Percentiles rank a stretch among this genome's conserved stretches.
phyloP scores from a whole-genome alignment of 352 stramenopile genomes.

The Chrysophaeum taylorii region DNA sequence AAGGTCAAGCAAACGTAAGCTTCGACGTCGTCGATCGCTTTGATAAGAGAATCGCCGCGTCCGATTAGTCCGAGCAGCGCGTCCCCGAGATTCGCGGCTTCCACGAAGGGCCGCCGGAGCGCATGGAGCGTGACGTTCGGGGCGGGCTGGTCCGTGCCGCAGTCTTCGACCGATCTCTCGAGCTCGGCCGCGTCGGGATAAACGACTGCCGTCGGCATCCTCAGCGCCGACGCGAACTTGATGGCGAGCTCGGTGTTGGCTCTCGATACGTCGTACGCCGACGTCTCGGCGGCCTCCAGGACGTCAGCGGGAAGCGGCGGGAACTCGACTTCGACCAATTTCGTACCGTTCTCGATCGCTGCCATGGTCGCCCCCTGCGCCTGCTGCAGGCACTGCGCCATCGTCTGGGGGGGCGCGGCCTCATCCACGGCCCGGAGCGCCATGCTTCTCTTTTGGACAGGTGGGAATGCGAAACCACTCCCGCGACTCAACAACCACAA shows the following conservation, averaged over 20 bases:
- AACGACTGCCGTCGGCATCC: slow-evolving; percentile 32
- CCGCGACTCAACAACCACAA: too few relatives aligned
- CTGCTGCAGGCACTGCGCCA: slow-evolving; percentile 6
- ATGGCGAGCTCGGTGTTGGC: slow-evolving; percentile 57
- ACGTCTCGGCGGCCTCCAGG: slow-evolving; percentile 31
- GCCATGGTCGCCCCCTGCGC: neutral
- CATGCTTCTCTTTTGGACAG: too few relatives aligned
- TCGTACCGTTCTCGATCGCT: slow-evolving; percentile 26
- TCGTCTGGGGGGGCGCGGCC: neutral
- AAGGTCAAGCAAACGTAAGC: slow-evolving; percentile 57
- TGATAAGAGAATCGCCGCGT: slow-evolving; percentile 25
- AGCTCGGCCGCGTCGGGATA: slow-evolving; percentile 50
- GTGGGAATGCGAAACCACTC: too few relatives aligned
- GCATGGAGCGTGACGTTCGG: slow-evolving; percentile 39
- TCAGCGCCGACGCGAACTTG: slow-evolving; percentile 50
- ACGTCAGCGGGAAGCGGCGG: slow-evolving; percentile 49
- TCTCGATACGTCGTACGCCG: slow-evolving; percentile 44
- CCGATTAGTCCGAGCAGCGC: slow-evolving; percentile 18
- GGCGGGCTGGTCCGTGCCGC: slow-evolving; percentile 32
- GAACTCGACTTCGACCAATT: slow-evolving; percentile 48
- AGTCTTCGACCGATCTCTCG: slow-evolving; percentile 37
- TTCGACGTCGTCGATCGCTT: slow-evolving; percentile 38
- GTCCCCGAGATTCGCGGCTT: slow-evolving; percentile 6
- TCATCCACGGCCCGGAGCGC: too few relatives aligned
- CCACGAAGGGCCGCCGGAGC: slow-evolving; percentile 24